A percentile compares a stretch with the other conserved stretches of the same genome.
Conservation (phyloP, 257 asterid species). For the Marsdenia floribunda region DNA sequence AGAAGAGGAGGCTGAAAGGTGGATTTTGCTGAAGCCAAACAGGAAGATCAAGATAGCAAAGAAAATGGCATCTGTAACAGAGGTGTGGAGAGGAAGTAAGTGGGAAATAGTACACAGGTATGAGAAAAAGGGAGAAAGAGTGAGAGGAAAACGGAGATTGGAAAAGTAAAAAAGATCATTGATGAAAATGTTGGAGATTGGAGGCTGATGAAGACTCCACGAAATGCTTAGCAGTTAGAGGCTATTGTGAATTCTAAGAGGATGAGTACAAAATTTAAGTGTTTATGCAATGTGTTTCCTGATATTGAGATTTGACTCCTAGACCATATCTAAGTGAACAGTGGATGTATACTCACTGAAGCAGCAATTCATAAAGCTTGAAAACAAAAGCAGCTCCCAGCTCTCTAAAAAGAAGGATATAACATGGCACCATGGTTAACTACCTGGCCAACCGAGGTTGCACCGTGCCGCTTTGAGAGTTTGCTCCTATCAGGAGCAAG, state of each 20-base stretch:
- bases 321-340: not conserved
- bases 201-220: not conserved
- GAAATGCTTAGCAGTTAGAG: not conserved
- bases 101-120: not conserved
- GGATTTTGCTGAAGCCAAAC: not conserved
- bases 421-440: constrained; percentile 1
- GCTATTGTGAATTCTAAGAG: not conserved
- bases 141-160: not conserved
- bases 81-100: not conserved
- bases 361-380: not conserved
- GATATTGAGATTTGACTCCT: not conserved
- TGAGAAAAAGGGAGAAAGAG: not conserved
- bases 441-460: constrained; percentile 99
- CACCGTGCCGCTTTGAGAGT: constrained; percentile 97
- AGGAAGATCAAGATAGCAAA: not conserved
- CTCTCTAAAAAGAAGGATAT: not conserved
- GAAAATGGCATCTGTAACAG: not conserved
- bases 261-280: not conserved
- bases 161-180: not conserved
- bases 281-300: not conserved
- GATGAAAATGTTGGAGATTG: not conserved
- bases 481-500: constrained; percentile 96
- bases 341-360: not conserved
- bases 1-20: not conserved
- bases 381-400: not conserved